Evolutionary conservation across 1,139 yeast genomes (phyloP).

Genomic region (Chernovozyma aurita): DNA sequence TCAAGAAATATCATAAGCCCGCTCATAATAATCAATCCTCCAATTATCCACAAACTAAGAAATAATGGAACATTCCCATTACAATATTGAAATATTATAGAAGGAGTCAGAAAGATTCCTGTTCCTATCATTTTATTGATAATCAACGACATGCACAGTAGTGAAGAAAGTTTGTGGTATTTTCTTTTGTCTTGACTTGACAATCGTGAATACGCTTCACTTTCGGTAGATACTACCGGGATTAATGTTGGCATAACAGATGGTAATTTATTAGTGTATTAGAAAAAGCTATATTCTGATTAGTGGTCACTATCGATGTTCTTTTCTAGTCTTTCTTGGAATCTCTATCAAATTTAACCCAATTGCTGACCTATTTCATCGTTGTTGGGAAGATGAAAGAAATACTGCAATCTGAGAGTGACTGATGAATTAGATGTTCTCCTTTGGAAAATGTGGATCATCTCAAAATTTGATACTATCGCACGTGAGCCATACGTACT

Average conservation of each 20-base stretch:
- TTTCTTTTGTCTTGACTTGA: constrained; percentile 2
- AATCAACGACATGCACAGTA: constrained; percentile 31
- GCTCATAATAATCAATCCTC: constrained; percentile 43
- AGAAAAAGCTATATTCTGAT: too few species aligned
- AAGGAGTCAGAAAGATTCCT: constrained; percentile 48
- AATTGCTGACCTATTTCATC: too few species aligned
- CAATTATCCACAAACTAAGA: constrained; percentile 36
- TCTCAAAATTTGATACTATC: too few species aligned
- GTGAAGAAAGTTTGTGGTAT: constrained; percentile 12
- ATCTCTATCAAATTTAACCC: too few species aligned
- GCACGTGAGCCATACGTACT: too few species aligned
- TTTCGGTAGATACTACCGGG: constrained; percentile 6
- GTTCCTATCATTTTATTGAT: constrained; percentile 52
- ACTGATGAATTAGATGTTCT: too few species aligned
- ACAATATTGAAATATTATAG: constrained; percentile 41
- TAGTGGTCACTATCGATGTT: too few species aligned
- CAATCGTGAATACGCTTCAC: constrained; percentile 2
- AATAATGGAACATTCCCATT: constrained; percentile 41
- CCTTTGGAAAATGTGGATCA: too few species aligned
- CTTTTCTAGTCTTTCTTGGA: too few species aligned
- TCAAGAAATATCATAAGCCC: constrained; percentile 46
- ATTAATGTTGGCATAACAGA: constrained; percentile 6
- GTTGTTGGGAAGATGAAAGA: too few species aligned
- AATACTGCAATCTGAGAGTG: too few species aligned
- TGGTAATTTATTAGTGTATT: too few species aligned